Percentiles rank a stretch among this genome's conserved stretches.
Conservation (phyloP, 148 eudicot species). For the Rhododendron ovatum region DNA sequence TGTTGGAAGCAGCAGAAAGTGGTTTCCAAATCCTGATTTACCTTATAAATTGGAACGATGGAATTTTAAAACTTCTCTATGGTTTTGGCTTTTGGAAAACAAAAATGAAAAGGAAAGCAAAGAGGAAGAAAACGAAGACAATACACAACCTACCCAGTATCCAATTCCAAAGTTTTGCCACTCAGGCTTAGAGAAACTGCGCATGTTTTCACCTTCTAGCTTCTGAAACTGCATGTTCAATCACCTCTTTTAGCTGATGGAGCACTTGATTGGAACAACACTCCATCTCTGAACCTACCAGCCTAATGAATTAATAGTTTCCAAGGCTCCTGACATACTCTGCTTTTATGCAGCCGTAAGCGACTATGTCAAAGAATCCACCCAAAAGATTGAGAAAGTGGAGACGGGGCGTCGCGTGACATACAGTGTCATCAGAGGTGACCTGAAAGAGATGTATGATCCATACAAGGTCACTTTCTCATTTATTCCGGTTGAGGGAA, state of each 20-base stretch:
- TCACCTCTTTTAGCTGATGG: not conserved
- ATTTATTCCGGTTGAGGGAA: conserved; percentile 5
- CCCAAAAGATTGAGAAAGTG: conserved; percentile 15
- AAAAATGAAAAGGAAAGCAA: not conserved
- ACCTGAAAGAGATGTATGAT: conserved; percentile 17
- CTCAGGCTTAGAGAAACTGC: not conserved
- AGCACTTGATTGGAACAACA: not conserved
- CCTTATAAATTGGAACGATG: not conserved
- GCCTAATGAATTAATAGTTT: not conserved
- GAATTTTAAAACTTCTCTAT: not conserved
- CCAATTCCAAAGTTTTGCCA: not conserved
- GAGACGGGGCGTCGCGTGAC: not conserved
- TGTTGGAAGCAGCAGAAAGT: not conserved
- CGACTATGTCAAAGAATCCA: conserved; percentile 10
- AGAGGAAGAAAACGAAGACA: not conserved
- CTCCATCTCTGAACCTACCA: not conserved
- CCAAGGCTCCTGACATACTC: not conserved
- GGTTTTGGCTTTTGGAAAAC: not conserved
- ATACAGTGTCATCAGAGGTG: conserved; percentile 11
- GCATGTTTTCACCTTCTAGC: not conserved
- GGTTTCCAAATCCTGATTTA: not conserved
- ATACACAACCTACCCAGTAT: not conserved
- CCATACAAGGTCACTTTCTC: conserved; percentile 18
- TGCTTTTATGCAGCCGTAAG: not conserved
- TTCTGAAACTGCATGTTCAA: not conserved